Percentiles rank a stretch among this genome's conserved stretches.
Evolutionary conservation across 805 yeast genomes (phyloP).

Genomic region (Wickerhamomyces subpelliculosus): DNA sequence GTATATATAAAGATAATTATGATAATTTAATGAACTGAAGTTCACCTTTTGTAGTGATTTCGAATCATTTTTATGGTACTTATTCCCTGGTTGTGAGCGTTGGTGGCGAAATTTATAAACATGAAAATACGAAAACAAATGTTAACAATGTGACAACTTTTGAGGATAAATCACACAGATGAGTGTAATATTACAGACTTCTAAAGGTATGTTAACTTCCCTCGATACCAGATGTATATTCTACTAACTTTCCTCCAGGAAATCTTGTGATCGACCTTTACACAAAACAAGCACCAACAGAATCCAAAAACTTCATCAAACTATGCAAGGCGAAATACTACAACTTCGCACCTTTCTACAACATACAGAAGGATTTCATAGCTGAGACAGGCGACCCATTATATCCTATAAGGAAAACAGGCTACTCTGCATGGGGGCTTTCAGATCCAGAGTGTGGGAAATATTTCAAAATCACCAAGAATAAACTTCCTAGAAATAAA

Average conservation of each 20-base stretch:
- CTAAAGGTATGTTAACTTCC: slow-evolving; percentile 23
- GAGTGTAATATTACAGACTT: slow-evolving; percentile 36
- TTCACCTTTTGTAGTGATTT: too few relatives aligned
- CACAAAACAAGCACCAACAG: slow-evolving; percentile 27
- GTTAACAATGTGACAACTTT: too few relatives aligned
- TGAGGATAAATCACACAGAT: slow-evolving; percentile 15
- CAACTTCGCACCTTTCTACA: slow-evolving; percentile 43
- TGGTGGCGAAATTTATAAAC: neutral
- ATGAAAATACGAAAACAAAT: too few relatives aligned
- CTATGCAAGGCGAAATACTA: slow-evolving; percentile 46
- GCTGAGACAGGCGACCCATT: slow-evolving; percentile 43
- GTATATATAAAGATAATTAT: too few relatives aligned
- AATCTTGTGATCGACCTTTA: slow-evolving; percentile 45
- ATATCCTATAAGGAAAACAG: slow-evolving; percentile 31
- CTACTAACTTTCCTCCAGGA: slow-evolving; percentile 30
- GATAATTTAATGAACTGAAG: too few relatives aligned
- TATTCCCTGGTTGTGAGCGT: neutral
- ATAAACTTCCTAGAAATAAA: slow-evolving; percentile 18
- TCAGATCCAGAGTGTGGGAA: slow-evolving; percentile 12
- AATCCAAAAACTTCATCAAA: slow-evolving; percentile 42
- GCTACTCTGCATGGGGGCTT: slow-evolving; percentile 26
- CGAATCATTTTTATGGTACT: neutral
- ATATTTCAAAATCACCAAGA: too few relatives aligned
- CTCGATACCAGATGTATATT: neutral
- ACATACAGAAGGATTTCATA: slow-evolving; percentile 31